phyloP scores from a whole-genome alignment of 305 asterid genomes.

The Solanum hybrid region DNA sequence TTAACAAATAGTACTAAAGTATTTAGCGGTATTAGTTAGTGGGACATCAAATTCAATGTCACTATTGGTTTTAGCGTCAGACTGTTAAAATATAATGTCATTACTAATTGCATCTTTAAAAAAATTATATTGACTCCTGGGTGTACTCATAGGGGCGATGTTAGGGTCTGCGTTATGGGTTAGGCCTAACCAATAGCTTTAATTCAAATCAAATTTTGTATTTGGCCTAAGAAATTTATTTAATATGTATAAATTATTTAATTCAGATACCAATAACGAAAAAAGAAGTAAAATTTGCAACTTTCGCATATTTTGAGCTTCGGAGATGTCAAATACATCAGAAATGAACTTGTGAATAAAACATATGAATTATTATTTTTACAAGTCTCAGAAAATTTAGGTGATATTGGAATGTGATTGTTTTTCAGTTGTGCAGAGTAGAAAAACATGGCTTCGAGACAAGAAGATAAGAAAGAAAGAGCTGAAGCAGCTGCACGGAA shows the following conservation, averaged over 20 bases:
- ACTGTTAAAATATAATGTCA: too few relatives aligned
- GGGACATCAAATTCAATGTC: not conserved
- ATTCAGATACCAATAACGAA: not conserved
- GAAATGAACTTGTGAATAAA: not conserved
- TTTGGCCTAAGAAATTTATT: not conserved
- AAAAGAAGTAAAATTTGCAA: not conserved
- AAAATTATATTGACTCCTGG: not conserved
- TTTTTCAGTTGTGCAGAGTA: not conserved
- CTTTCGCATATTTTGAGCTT: not conserved
- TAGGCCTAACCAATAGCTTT: not conserved
- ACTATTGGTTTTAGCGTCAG: not conserved
- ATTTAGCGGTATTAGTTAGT: not conserved
- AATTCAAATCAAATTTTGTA: not conserved
- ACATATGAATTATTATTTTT: not conserved
- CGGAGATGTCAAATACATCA: not conserved
- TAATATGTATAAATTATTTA: not conserved
- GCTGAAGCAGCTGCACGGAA: constrained; percentile 47
- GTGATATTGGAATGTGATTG: not conserved
- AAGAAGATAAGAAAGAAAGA: constrained; percentile 31
- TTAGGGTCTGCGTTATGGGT: not conserved
- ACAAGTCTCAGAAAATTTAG: not conserved
- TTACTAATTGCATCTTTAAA: not conserved
- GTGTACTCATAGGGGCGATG: not conserved
- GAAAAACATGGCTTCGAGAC: constrained; percentile 39
- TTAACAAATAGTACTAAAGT: too few relatives aligned